phyloP scores from a whole-genome alignment of 2,329 filamentous ascomycete species.

The Ustilaginoidea virens region DNA sequence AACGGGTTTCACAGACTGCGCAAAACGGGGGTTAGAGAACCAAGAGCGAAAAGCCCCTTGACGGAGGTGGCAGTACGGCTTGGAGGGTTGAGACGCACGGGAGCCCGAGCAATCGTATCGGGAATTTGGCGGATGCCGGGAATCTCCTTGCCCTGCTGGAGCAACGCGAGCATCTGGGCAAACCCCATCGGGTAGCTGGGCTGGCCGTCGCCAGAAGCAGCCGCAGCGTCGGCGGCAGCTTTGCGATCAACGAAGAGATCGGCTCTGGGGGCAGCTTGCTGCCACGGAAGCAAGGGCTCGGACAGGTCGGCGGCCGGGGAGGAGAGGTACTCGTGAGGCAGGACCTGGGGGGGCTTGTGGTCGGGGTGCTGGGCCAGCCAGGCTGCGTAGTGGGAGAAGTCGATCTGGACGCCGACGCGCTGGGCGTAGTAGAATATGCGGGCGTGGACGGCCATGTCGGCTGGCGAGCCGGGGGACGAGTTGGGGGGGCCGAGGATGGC shows the following conservation, averaged over 20 bases:
- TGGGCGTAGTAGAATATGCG: constrained; percentile 51
- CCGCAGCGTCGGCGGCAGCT: constrained; percentile 8
- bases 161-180: constrained; percentile 70
- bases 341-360: constrained; percentile 18
- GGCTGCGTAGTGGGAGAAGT: constrained; percentile 51
- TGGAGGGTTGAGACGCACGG: constrained; percentile 30
- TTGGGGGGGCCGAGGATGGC: constrained; percentile 46
- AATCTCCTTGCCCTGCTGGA: constrained; percentile 67
- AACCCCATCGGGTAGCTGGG: constrained; percentile 72
- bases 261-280: constrained; percentile 31
- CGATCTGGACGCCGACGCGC: constrained; percentile 35
- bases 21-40: no score
- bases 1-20: constrained; percentile 30
- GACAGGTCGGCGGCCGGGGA: neutral
- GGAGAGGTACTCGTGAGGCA: constrained; percentile 18
- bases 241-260: constrained; percentile 29
- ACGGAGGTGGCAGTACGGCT: neutral
- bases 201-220: constrained; percentile 19
- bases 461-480: constrained; percentile 31
- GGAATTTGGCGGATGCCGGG: constrained; percentile 82
- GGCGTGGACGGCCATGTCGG: constrained; percentile 47
- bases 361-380: constrained; percentile 34
- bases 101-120: constrained; percentile 56
- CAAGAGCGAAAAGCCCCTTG: neutral
- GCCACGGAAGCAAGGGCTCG: constrained; percentile 24